These are phyloP conservation scores for Nemania serpens DNA, from an alignment of 2,329 filamentous ascomycete species.

Conservation along the genomic window DNA sequence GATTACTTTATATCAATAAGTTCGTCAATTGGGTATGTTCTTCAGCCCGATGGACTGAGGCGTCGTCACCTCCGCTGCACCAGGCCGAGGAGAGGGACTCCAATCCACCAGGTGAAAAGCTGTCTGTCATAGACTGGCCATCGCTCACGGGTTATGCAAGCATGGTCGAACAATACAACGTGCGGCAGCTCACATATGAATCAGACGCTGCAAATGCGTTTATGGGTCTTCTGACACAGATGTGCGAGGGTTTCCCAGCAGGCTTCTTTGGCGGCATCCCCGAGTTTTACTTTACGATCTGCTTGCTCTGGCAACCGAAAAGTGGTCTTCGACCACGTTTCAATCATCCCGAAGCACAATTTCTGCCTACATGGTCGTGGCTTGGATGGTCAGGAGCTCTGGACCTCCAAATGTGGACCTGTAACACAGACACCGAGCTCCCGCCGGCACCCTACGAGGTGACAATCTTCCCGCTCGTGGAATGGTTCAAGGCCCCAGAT, in stretches of 20 bases:
- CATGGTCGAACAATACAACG: slow-evolving; percentile 14
- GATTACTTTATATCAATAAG: slow-evolving; percentile 13
- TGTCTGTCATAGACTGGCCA: slow-evolving; percentile 13
- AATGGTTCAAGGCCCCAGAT: slow-evolving; percentile 12
- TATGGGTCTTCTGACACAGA: slow-evolving; percentile 10
- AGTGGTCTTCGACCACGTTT: slow-evolving; percentile 4
- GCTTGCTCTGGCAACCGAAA: slow-evolving; percentile 16
- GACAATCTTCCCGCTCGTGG: slow-evolving; percentile 3
- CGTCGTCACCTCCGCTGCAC: not conserved
- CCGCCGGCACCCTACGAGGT: slow-evolving; percentile 2
- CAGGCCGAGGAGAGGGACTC: not conserved
- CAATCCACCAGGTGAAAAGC: not conserved
- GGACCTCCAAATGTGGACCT: slow-evolving; percentile 15
- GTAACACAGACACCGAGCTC: slow-evolving; percentile 11
- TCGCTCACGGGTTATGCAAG: slow-evolving; percentile 9
- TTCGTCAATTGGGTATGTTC: slow-evolving; percentile 12
- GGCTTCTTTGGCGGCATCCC: slow-evolving; percentile 15
- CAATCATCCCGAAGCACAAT: not conserved
- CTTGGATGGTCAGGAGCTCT: slow-evolving; percentile 13
- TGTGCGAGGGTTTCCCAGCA: slow-evolving; percentile 12
- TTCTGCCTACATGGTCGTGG: slow-evolving; percentile 15
- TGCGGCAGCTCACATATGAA: slow-evolving; percentile 10
- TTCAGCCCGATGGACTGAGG: slow-evolving; percentile 11
- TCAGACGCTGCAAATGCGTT: slow-evolving; percentile 9
- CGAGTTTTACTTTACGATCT: slow-evolving; percentile 19